These are phyloP conservation scores for Fusarium sp. DNA, from an alignment of 2,329 filamentous ascomycete species.

Conservation along the genomic window DNA sequence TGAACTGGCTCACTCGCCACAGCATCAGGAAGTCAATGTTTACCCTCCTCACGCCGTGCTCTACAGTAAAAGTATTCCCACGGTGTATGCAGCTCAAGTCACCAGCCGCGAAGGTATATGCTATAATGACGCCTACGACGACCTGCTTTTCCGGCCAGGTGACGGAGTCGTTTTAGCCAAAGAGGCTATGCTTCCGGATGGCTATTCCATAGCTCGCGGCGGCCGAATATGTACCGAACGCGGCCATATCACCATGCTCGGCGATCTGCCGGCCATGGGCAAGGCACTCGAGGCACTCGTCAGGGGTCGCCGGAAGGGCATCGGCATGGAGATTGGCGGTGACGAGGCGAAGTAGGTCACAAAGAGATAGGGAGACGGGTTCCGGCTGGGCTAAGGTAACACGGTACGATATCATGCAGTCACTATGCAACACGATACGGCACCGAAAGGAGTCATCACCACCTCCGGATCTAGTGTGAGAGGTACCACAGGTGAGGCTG, in stretches of 20 bases:
- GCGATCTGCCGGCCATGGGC: slow-evolving; percentile 86
- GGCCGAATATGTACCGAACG: slow-evolving; percentile 84
- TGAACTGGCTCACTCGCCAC: slow-evolving; percentile 74
- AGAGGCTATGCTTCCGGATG: slow-evolving; percentile 86
- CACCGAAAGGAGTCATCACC: slow-evolving; percentile 14
- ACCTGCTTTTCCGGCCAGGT: slow-evolving; percentile 86
- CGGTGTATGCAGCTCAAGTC: slow-evolving; percentile 85
- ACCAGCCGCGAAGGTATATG: slow-evolving; percentile 79
- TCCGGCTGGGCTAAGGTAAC: slow-evolving; percentile 28
- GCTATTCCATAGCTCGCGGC: slow-evolving; percentile 79
- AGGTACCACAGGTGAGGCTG: slow-evolving; percentile 6
- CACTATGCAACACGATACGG: slow-evolving; percentile 21
- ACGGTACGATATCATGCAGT: slow-evolving; percentile 23
- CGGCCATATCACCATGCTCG: slow-evolving; percentile 88
- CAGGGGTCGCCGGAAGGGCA: slow-evolving; percentile 76
- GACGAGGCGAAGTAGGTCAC: slow-evolving; percentile 14
- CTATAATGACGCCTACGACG: slow-evolving; percentile 83
- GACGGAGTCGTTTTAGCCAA: slow-evolving; percentile 90
- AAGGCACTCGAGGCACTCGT: slow-evolving; percentile 77
- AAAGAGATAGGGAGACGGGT: slow-evolving; percentile 11
- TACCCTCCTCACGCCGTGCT: slow-evolving; percentile 88
- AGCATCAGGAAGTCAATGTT: slow-evolving; percentile 72
- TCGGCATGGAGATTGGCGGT: slow-evolving; percentile 69
- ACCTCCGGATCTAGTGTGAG: background rate
- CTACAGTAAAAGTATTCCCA: slow-evolving; percentile 89